These are phyloP conservation scores for Gracilaria domingensis DNA, from an alignment of 23 red algal genomes.

Conservation along the genomic window DNA sequence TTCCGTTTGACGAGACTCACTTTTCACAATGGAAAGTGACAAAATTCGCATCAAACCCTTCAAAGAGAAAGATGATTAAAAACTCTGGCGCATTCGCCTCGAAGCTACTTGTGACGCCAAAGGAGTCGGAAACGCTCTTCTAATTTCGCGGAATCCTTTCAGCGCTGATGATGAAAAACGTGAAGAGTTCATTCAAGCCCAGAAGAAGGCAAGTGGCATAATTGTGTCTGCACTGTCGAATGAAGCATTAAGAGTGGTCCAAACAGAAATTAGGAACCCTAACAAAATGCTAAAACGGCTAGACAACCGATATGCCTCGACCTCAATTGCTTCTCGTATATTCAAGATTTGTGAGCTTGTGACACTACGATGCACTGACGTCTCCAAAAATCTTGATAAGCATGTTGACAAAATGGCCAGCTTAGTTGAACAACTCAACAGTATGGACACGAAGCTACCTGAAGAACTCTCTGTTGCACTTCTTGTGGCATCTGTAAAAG, in stretches of 20 bases:
- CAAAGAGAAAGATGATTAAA: slow-evolving; percentile 15
- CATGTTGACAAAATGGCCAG: slow-evolving; percentile 29
- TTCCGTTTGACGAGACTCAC: no score
- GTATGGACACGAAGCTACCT: slow-evolving; percentile 22
- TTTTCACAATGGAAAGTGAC: slow-evolving; percentile 15
- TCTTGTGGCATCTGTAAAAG: slow-evolving; percentile 8
- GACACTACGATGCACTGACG: background rate
- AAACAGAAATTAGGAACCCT: slow-evolving; percentile 13
- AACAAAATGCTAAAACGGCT: slow-evolving; percentile 3
- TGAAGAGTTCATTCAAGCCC: background rate
- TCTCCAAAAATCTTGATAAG: background rate
- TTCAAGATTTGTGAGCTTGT: background rate
- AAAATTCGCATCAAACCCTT: background rate
- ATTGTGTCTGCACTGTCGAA: slow-evolving; percentile 18
- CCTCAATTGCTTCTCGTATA: background rate
- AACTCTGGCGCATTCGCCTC: slow-evolving; percentile 13
- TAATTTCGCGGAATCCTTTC: background rate
- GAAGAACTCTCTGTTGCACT: slow-evolving; percentile 38
- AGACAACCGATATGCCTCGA: background rate
- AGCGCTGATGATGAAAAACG: slow-evolving; percentile 5
- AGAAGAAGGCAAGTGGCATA: slow-evolving; percentile 31
- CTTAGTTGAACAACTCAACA: background rate
- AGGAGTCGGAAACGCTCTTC: background rate
- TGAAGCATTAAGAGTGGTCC: slow-evolving; percentile 12
- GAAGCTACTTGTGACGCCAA: slow-evolving; percentile 39